Percentiles rank a stretch among this genome's conserved stretches.
These are phyloP conservation scores for Fusarium nanum DNA, from an alignment of 2,329 filamentous ascomycete genomes.

Conservation along the genomic window DNA sequence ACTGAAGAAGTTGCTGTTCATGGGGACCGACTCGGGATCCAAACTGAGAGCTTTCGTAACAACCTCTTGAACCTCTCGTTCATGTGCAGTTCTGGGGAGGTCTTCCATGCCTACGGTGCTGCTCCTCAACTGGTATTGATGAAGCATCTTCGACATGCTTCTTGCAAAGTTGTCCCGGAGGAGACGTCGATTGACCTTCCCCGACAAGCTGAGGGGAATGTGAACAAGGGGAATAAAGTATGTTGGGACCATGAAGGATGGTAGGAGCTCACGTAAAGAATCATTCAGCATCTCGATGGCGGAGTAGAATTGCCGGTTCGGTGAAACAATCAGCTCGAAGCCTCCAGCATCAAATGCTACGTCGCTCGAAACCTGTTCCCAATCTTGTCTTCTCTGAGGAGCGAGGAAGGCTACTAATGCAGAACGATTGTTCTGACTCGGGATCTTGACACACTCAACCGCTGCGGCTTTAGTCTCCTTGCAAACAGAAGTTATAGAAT, in stretches of 20 bases:
- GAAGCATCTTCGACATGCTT: neutral
- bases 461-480: neutral
- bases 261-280: neutral
- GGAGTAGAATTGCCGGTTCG: neutral
- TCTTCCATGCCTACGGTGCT: neutral
- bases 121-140: neutral
- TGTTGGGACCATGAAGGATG: neutral
- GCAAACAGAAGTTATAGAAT: neutral
- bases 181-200: slow-evolving; percentile 7
- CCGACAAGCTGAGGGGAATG: neutral
- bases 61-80: neutral
- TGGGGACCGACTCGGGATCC: neutral
- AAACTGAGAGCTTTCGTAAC: neutral
- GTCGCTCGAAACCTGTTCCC: neutral
- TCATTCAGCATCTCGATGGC: neutral
- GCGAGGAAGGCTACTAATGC: neutral
- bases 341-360: neutral
- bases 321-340: neutral
- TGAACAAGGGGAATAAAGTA: neutral
- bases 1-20: slow-evolving; percentile 4
- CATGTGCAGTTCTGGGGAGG: neutral
- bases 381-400: neutral
- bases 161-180: neutral
- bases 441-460: slow-evolving; percentile 7
- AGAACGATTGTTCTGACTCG: neutral